Percentiles rank a stretch among this genome's conserved stretches.
Conservation (phyloP, 2,329 filamentous ascomycete genomes). For the Cladosporium sp. region DNA sequence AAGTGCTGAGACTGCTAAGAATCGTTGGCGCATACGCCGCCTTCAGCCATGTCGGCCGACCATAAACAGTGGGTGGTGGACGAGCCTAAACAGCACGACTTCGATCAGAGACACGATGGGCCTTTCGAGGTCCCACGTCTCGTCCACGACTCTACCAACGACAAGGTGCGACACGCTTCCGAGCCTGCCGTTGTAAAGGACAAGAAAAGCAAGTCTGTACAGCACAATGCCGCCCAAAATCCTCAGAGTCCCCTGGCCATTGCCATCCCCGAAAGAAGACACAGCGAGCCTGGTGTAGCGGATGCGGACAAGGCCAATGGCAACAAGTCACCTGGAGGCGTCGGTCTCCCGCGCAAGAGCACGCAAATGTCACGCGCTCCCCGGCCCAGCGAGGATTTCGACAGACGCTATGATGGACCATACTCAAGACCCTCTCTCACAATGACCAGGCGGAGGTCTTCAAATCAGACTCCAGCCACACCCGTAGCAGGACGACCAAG, state of each 20-base stretch:
- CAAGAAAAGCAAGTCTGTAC: conserved; percentile 7
- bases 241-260: not conserved
- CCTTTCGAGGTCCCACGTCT: conserved; percentile 26
- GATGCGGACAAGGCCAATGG: not conserved
- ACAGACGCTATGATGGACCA: conserved; percentile 34
- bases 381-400: conserved; percentile 32
- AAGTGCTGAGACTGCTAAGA: conserved; percentile 15
- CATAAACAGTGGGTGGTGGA: conserved; percentile 6
- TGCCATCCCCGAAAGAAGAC: conserved; percentile 6
- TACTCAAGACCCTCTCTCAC: conserved; percentile 35
- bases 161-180: conserved; percentile 41
- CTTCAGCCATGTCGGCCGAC: not conserved
- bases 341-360: conserved; percentile 21
- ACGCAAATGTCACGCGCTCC: conserved; percentile 24
- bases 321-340: not conserved
- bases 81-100: conserved; percentile 33
- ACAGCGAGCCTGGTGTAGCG: conserved; percentile 4
- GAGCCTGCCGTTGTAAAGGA: not conserved
- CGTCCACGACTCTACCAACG: conserved; percentile 31
- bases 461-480: not conserved
- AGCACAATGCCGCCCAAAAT: not conserved
- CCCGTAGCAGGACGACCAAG: conserved; percentile 5
- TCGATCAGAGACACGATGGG: conserved; percentile 37
- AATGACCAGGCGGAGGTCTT: conserved; percentile 32
- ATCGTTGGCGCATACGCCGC: conserved; percentile 7